Percentiles rank a stretch among this genome's conserved stretches.
These are phyloP conservation scores for Blastobotrys robertii DNA, from an alignment of 805 yeast genomes.

Conservation along the genomic window DNA sequence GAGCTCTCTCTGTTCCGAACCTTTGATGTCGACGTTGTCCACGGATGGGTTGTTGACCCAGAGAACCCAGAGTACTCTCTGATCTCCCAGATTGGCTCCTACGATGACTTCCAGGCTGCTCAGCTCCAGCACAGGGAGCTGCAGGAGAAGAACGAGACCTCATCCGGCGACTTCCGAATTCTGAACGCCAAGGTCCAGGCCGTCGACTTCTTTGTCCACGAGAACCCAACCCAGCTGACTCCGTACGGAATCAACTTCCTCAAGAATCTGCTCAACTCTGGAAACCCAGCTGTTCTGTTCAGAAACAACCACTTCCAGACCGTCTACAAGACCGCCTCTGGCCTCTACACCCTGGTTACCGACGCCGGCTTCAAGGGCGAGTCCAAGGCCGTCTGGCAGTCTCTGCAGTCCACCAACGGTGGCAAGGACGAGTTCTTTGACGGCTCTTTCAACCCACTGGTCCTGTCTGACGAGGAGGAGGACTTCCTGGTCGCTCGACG, in stretches of 20 bases:
- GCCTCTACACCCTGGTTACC: slow-evolving; percentile 58
- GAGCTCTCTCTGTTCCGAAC: slow-evolving; percentile 49
- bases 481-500: slow-evolving; percentile 26
- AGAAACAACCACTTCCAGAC: slow-evolving; percentile 87
- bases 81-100: slow-evolving; percentile 34
- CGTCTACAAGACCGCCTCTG: slow-evolving; percentile 34
- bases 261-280: slow-evolving; percentile 36
- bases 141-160: slow-evolving; percentile 8
- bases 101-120: slow-evolving; percentile 51
- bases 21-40: slow-evolving; percentile 55
- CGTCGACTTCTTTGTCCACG: slow-evolving; percentile 40
- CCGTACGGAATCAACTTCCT: slow-evolving; percentile 48
- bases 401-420: slow-evolving; percentile 58
- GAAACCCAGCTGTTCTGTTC: slow-evolving; percentile 62
- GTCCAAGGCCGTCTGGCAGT: slow-evolving; percentile 69
- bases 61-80: slow-evolving; percentile 27
- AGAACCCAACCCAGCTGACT: slow-evolving; percentile 70
- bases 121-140: slow-evolving; percentile 39
- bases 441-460: slow-evolving; percentile 48
- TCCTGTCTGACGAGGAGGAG: slow-evolving; percentile 8
- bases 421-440: slow-evolving; percentile 57
- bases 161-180: slow-evolving; percentile 11
- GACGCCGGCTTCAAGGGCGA: slow-evolving; percentile 53
- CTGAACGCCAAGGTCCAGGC: slow-evolving; percentile 9
- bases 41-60: slow-evolving; percentile 73